Evolutionary conservation across 164 flowering plant genomes (phyloP).

Genomic region (Berberis thunbergii): DNA sequence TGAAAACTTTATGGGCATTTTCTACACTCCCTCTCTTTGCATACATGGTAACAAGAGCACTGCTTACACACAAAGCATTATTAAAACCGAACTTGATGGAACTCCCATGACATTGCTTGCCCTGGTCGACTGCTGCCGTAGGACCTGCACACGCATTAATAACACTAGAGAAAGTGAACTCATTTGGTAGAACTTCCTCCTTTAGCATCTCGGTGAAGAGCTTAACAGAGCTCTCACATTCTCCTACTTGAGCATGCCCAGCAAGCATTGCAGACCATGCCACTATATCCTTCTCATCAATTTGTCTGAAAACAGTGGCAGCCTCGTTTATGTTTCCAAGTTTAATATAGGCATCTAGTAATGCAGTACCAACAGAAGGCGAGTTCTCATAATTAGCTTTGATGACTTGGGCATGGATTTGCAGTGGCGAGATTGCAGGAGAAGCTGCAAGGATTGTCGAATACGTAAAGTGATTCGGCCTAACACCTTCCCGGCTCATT

Average conservation of each 20-base stretch:
- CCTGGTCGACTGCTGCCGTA: conserved; percentile 64
- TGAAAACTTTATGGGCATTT: conserved; percentile 60
- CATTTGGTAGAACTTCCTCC: conserved; percentile 57
- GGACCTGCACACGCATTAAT: conserved; percentile 66
- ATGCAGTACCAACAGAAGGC: conserved; percentile 73
- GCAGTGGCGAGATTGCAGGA: conserved; percentile 41
- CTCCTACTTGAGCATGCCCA: conserved; percentile 68
- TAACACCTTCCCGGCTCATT: conserved; percentile 59
- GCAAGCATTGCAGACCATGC: conserved; percentile 96
- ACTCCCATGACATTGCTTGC: conserved; percentile 72
- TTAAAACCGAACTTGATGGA: conserved; percentile 48
- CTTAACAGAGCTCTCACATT: conserved; percentile 45
- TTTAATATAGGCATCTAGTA: conserved; percentile 65
- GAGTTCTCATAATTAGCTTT: conserved; percentile 53
- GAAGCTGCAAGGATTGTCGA: conserved; percentile 66
- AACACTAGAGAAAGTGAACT: conserved; percentile 66
- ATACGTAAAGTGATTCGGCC: conserved; percentile 72
- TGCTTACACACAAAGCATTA: conserved; percentile 65
- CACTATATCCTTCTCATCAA: conserved; percentile 69
- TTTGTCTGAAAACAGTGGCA: conserved; percentile 43
- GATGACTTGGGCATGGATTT: conserved; percentile 66
- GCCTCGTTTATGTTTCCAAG: conserved; percentile 46
- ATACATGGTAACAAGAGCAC: conserved; percentile 86
- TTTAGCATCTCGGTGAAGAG: conserved; percentile 33
- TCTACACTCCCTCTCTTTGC: conserved; percentile 78